Evolutionary conservation across 78 protist species (phyloP).

Genomic region (Dictyostelium purpureum): DNA sequence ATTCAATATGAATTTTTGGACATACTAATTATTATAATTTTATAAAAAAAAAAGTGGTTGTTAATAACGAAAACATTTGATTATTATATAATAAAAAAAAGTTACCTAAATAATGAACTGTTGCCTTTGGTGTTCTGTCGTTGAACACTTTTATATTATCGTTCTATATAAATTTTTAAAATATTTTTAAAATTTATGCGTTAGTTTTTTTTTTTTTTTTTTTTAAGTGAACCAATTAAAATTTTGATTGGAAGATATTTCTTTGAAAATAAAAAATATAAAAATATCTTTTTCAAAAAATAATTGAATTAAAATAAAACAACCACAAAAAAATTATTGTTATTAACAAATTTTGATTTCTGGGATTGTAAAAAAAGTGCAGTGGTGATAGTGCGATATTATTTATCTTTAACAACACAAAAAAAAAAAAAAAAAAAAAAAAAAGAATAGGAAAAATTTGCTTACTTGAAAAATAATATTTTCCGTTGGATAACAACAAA

Average conservation of each 20-base stretch:
- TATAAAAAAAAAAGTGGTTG: not conserved
- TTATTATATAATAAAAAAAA: not conserved
- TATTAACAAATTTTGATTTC: no score
- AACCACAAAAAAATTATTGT: not conserved
- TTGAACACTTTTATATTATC: conserved; percentile 24
- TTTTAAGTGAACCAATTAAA: no score
- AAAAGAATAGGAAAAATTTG: not conserved
- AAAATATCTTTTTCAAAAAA: not conserved
- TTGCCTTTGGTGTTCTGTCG: conserved; percentile 59
- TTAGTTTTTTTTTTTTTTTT: no score
- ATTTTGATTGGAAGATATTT: not conserved
- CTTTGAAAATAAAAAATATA: not conserved
- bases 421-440: not conserved
- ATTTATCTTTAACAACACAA: no score
- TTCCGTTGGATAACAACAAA: not conserved
- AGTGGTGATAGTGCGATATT: no score
- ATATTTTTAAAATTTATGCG: no score
- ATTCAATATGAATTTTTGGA: conserved; percentile 41
- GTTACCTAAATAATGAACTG: conserved; percentile 35
- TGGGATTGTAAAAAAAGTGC: no score
- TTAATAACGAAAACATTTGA: not conserved
- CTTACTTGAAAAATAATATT: conserved; percentile 1
- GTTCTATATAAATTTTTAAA: not conserved
- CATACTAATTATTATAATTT: not conserved
- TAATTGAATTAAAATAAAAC: no score